Evolutionary conservation across 768 basidiomycete genomes (phyloP), one percentile per base, ranked within the genome.

Genomic region (Antrodiella citrinella): DNA sequence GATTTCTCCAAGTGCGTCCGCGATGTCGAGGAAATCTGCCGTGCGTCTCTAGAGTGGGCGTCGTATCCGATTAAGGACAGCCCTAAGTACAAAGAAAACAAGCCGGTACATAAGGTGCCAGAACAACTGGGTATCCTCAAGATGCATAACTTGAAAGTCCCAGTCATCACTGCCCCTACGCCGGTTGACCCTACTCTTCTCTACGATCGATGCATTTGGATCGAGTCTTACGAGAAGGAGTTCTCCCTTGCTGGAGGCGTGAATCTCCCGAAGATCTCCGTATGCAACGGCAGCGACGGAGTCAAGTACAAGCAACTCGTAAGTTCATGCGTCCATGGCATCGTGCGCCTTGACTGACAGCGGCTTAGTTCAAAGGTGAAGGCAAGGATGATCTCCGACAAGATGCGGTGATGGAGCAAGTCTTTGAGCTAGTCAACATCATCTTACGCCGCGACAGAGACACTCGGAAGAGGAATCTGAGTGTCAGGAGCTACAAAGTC

Each of bases 371-470:
- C 69, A 97, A 99, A 64, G 91, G 91, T 3, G 81, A 87, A 68
- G 86, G 86, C 7, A 74, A 80, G 9, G 96, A 99, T 57, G 96
- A 99, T 59, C 64, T 96, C 43, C 83, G 96, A 38, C 96, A 99
- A 66, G 96, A 99, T 62, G 94, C 94, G 0, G 92, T 98, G 47
- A 97, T 99, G 94, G 91, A 97, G 60, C 96, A 99, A 66, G 91
- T 96, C 2, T 99, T 99, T 60, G 80, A 81, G 18, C 74, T 98
- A 18, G 86, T 93, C 50, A 97, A 98, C 55, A 67, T 76, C 7
- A 76, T 97, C 1, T 75, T 99, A 13, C 60, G 60, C 2, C 72
- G 72, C 15, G 92, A 99, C 63, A 73, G 82, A 25, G 82, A 88
- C 58, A 92, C 93, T 0, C 73, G 76, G 47, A 75, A 77, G 47